phyloP scores from a whole-genome alignment of 2,329 filamentous ascomycete species.

The Exophiala sp. region DNA sequence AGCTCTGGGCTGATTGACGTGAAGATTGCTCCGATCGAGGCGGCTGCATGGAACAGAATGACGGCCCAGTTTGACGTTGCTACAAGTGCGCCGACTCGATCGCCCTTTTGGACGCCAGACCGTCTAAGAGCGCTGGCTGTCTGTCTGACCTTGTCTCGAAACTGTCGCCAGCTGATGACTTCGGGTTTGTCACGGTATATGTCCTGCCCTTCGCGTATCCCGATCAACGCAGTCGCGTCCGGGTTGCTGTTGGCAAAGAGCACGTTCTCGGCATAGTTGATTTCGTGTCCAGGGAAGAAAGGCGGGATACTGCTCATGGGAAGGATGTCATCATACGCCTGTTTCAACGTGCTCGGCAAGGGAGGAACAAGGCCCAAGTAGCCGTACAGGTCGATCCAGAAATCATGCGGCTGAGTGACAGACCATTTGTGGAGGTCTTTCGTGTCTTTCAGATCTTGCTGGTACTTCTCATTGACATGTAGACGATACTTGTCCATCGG shows the following conservation, averaged over 20 bases:
- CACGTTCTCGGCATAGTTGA: slow-evolving; percentile 41
- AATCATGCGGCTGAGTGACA: slow-evolving; percentile 36
- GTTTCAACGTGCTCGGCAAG: slow-evolving; percentile 31
- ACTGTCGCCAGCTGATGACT: slow-evolving; percentile 35
- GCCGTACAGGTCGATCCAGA: slow-evolving; percentile 39
- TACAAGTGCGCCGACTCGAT: slow-evolving; percentile 39
- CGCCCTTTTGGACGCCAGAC: slow-evolving; percentile 36
- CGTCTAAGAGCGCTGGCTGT: slow-evolving; percentile 36
- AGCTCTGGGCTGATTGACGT: slow-evolving; percentile 41
- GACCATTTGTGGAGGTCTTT: slow-evolving; percentile 40
- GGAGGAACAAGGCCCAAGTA: slow-evolving; percentile 32
- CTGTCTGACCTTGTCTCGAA: slow-evolving; percentile 36
- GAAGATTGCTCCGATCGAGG: slow-evolving; percentile 41
- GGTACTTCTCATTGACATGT: slow-evolving; percentile 18
- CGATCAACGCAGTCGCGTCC: slow-evolving; percentile 36
- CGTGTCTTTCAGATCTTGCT: slow-evolving; percentile 20
- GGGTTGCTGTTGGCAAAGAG: slow-evolving; percentile 33
- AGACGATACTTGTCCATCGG: slow-evolving; percentile 16
- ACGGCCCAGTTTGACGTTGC: slow-evolving; percentile 40
- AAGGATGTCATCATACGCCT: slow-evolving; percentile 35
- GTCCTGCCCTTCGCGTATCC: slow-evolving; percentile 35
- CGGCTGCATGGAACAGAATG: slow-evolving; percentile 38
- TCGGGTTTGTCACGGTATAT: slow-evolving; percentile 33
- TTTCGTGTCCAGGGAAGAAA: slow-evolving; percentile 34
- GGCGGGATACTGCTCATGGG: slow-evolving; percentile 36